Evolutionary conservation across 192 early-diverging fungal species (phyloP).

Genomic region (Endogone sp.): DNA sequence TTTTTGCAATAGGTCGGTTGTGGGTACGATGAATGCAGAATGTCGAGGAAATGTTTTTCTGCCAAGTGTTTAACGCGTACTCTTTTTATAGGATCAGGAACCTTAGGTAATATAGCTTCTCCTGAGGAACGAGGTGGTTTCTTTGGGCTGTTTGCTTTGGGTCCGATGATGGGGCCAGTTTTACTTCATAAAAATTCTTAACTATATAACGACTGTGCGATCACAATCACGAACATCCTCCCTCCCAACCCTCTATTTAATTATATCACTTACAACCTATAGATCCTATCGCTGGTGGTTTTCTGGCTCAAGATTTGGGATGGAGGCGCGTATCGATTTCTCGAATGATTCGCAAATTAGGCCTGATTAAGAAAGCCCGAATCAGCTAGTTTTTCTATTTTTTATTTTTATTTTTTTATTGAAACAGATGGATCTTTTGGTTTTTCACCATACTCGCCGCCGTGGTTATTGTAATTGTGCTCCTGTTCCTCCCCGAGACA

Average conservation of each 20-base stretch:
- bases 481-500: conserved; percentile 43
- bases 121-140: conserved; percentile 13
- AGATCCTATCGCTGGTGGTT: conserved; percentile 34
- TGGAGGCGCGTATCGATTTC: conserved; percentile 20
- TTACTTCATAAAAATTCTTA: too few species aligned
- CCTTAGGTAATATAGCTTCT: conserved; percentile 30
- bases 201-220: too few species aligned
- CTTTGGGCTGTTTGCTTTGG: conserved; percentile 13
- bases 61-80: too few species aligned
- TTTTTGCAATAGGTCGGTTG: too few species aligned
- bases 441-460: conserved; percentile 22
- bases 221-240: too few species aligned
- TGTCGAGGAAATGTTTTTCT: too few species aligned
- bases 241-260: too few species aligned
- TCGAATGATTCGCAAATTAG: too few species aligned
- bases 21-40: too few species aligned
- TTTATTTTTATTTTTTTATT: background rate
- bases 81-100: conserved; percentile 35
- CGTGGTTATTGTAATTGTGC: conserved; percentile 13
- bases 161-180: conserved; percentile 16
- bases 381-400: too few species aligned
- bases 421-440: conserved; percentile 37
- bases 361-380: too few species aligned
- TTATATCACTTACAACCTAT: too few species aligned
- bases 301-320: conserved; percentile 13